Conservation (phyloP, 345 rosid species). For the Citrus maxima region DNA sequence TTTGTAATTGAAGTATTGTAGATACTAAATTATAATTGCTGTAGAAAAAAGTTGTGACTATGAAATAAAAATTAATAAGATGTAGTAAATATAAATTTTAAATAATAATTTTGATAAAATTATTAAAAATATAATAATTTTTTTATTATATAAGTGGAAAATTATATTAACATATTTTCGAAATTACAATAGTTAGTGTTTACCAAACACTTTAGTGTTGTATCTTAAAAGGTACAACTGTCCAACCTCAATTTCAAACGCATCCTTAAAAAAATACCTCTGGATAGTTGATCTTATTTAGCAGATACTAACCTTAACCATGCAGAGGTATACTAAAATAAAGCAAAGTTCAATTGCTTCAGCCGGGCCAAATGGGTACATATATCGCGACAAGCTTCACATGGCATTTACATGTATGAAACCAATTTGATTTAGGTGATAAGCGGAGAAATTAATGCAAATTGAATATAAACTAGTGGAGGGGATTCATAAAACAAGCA, state of each 20-base stretch:
- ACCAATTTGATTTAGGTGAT: not conserved
- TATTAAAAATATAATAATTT: too few species aligned
- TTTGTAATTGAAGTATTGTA: accelerated
- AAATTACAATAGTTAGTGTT: accelerated
- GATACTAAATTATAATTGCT: accelerated
- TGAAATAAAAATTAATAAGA: too few species aligned
- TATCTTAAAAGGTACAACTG: too few species aligned
- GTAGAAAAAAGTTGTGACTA: accelerated
- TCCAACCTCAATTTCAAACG: too few species aligned
- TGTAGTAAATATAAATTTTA: too few species aligned
- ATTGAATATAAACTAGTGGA: not conserved
- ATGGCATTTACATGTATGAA: not conserved
- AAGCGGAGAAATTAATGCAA: not conserved
- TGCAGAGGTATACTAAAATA: too few species aligned
- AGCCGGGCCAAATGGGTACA: not conserved
- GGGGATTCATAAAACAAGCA: not conserved
- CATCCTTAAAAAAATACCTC: too few species aligned
- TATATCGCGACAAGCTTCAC: not conserved
- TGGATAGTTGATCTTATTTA: too few species aligned
- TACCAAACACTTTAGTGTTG: accelerated
- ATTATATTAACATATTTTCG: too few species aligned
- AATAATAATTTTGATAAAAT: too few species aligned
- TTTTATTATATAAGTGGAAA: too few species aligned
- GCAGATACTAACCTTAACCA: too few species aligned
- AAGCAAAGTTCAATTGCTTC: not conserved